Base-by-base conservation (phyloP, 2,329 filamentous ascomycete genomes). In the Pseudogymnoascus sp. region DNA sequence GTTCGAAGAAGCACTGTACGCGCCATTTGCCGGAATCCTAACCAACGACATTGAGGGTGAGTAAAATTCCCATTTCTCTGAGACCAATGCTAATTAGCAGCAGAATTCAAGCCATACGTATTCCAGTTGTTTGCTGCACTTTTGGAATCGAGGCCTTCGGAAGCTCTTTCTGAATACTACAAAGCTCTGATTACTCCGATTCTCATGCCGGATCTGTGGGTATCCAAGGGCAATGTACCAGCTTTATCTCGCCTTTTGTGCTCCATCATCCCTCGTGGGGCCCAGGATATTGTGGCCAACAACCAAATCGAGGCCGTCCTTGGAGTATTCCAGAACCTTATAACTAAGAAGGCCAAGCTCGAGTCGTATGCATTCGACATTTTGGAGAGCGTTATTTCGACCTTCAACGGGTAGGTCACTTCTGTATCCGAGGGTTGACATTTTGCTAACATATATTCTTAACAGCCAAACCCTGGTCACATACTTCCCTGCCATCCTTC, bases 71-170 rank as follows among this genome's bases (percentile, higher is more conserved):
- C 10, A 62, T 60, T 23, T 15, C 9, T 35, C 21, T 31, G n/a
- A 23, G 31, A 62, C 26, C 10, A 19, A 21, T 17, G 66, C 74
- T 79, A 73, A 78, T 72, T 26, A 21, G 15, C 42, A 35, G 10
- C 68, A 88, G 95, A 99, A 77, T 99, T 99, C 73, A 88, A 91
- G 72, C 95, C 93, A 4, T 99, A 97, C 70, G 87, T 97, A 62
- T 96, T 99, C 81, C 95, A 99, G 74, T 84, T 99, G 36, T 90
- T 97, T 67, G 91, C 93, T 2, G 90, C 93, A 62, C 83, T 99
- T 13, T 83, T 99, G 2, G 93, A 97, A 76, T 86, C 89, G 7
- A 93, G 95, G 70, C 89, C 91, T 0, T 83, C 87, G 0, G 88
- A 85, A n/a, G 82, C 88, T 8, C 80, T 97, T 31, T 90, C 92